phyloP scores from a whole-genome alignment of 2,329 filamentous ascomycete genomes.

The Penicillium sp. region DNA sequence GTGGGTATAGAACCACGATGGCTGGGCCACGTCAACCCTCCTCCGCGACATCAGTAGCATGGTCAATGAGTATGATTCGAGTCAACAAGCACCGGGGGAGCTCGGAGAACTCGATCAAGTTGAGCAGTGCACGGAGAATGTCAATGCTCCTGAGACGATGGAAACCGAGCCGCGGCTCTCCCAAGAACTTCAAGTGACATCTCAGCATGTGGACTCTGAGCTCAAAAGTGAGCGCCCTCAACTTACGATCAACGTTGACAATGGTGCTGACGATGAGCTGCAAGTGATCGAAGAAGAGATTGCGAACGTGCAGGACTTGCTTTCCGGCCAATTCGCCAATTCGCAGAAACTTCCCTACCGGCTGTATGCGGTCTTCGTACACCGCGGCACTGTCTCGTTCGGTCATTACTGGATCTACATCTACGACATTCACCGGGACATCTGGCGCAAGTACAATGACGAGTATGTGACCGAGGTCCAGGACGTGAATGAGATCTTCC shows the following conservation, averaged over 20 bases:
- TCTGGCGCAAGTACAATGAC: conserved; percentile 96
- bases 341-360: conserved; percentile 66
- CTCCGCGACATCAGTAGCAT: too few species aligned
- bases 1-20: conserved; percentile 15
- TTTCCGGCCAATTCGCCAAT: conserved; percentile 56
- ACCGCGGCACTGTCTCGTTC: conserved; percentile 60
- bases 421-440: conserved; percentile 69
- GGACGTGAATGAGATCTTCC: conserved; percentile 62
- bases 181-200: too few species aligned
- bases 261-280: conserved; percentile 9
- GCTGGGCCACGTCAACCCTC: not conserved
- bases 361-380: conserved; percentile 88
- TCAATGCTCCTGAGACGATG: too few species aligned
- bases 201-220: too few species aligned
- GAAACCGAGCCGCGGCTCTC: too few species aligned
- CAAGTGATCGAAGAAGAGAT: conserved; percentile 44
- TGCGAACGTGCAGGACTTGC: conserved; percentile 43
- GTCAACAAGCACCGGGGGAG: too few species aligned
- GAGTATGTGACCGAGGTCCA: conserved; percentile 65
- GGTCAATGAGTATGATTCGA: too few species aligned
- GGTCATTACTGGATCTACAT: conserved; percentile 99
- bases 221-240: too few species aligned
- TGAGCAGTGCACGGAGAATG: too few species aligned
- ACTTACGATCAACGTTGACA: too few species aligned
- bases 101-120: too few species aligned